phyloP scores from a whole-genome alignment of 2,329 filamentous ascomycete species.

The Fusarium sp. region DNA sequence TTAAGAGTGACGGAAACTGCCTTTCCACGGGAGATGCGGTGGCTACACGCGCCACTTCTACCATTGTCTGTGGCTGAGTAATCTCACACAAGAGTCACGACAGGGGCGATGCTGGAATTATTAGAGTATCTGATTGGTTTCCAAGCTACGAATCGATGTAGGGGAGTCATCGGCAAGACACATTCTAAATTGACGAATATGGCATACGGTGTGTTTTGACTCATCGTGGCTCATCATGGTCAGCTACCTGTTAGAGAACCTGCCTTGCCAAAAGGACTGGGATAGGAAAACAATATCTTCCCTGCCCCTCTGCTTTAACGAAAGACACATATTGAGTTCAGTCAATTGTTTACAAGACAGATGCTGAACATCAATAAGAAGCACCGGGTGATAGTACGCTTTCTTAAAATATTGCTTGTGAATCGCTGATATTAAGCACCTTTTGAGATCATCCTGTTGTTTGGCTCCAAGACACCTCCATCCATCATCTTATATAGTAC shows the following conservation, averaged over 20 bases:
- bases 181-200: neutral
- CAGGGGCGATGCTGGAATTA: neutral
- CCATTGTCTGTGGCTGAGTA: conserved; percentile 35
- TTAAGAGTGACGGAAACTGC: conserved; percentile 26
- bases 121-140: conserved; percentile 27
- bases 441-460: too few species aligned
- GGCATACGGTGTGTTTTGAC: conserved; percentile 10
- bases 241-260: neutral
- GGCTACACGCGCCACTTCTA: conserved; percentile 25
- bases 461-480: neutral
- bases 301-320: neutral
- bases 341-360: too few species aligned
- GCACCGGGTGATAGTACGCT: too few species aligned
- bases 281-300: neutral
- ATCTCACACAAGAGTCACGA: conserved; percentile 19
- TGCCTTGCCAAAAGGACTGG: neutral
- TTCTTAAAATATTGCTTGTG: too few species aligned
- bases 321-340: neutral
- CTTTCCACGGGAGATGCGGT: conserved; percentile 29
- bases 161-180: conserved; percentile 36
- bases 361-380: too few species aligned
- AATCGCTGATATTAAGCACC: too few species aligned
- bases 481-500: conserved; percentile 12
- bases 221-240: conserved; percentile 23
- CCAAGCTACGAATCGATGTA: neutral